These are phyloP conservation scores for Schizosaccharomyces japonicus DNA, from an alignment of 805 yeast genomes.

Conservation along the genomic window DNA sequence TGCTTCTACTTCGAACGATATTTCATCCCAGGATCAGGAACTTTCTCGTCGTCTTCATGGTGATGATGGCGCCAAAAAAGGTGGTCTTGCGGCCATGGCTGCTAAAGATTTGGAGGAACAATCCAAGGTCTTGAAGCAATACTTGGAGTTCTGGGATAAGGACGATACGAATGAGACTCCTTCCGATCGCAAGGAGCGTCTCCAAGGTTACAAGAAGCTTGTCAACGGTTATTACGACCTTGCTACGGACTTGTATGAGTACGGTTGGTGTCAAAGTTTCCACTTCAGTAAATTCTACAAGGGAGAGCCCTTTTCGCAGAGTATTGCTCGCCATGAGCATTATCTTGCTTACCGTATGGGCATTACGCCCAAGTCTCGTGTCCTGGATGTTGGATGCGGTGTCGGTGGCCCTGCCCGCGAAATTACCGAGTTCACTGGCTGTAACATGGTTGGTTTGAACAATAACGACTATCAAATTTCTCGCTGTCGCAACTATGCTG, in stretches of 20 bases:
- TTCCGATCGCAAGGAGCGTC: slow-evolving; percentile 33
- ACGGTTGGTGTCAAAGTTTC: slow-evolving; percentile 98
- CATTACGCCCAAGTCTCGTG: slow-evolving; percentile 55
- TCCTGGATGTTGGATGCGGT: slow-evolving; percentile 95
- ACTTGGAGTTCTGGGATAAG: slow-evolving; percentile 95
- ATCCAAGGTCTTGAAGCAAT: slow-evolving; percentile 62
- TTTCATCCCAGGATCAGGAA: slow-evolving; percentile 34
- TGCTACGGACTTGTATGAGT: slow-evolving; percentile 42
- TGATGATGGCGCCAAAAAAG: slow-evolving; percentile 32
- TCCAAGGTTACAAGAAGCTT: slow-evolving; percentile 66
- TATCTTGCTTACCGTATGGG: slow-evolving; percentile 73
- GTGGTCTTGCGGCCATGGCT: slow-evolving; percentile 57
- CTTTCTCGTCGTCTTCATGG: slow-evolving; percentile 81
- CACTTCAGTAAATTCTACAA: slow-evolving; percentile 83
- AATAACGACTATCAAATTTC: slow-evolving; percentile 93
- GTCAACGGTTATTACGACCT: slow-evolving; percentile 91
- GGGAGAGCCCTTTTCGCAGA: slow-evolving; percentile 85
- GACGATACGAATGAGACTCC: slow-evolving; percentile 42
- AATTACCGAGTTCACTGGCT: slow-evolving; percentile 73
- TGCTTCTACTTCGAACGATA: no score
- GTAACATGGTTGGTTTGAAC: slow-evolving; percentile 70
- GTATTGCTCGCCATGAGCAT: slow-evolving; percentile 93
- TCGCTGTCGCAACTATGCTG: slow-evolving; percentile 66
- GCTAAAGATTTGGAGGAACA: slow-evolving; percentile 60
- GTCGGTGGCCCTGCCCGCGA: slow-evolving; percentile 99